A percentile compares a stretch with the other conserved stretches of the same genome.
Conservation (phyloP, 352 stramenopile genomes). For the Phytophthora fragariae region DNA sequence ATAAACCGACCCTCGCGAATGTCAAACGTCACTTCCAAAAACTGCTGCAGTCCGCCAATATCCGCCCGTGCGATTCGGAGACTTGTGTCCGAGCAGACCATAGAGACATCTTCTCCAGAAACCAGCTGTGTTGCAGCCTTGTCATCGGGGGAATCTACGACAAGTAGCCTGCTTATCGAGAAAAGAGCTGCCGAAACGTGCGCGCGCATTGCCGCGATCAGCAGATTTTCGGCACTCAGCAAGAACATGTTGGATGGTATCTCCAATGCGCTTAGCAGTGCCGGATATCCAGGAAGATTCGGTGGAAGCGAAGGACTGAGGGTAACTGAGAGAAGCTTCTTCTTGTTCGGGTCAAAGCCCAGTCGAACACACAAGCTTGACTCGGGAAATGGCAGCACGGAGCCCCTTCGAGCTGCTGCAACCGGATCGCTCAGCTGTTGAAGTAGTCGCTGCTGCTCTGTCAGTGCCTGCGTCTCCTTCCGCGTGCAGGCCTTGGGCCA, state of each 20-base stretch:
- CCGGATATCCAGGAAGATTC: slow-evolving; percentile 60
- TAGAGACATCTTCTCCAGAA: slow-evolving; percentile 74
- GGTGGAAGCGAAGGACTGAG: slow-evolving; percentile 73
- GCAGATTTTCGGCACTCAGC: slow-evolving; percentile 76
- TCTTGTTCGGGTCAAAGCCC: slow-evolving; percentile 64
- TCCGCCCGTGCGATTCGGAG: slow-evolving; percentile 73
- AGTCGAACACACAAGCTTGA: slow-evolving; percentile 78
- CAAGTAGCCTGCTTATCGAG: slow-evolving; percentile 72
- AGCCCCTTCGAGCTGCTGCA: slow-evolving; percentile 24
- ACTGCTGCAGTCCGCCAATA: slow-evolving; percentile 81
- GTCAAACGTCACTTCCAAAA: slow-evolving; percentile 84
- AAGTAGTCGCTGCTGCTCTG: slow-evolving; percentile 71
- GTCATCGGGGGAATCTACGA: slow-evolving; percentile 70
- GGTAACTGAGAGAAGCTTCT: slow-evolving; percentile 66
- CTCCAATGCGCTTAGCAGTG: slow-evolving; percentile 64
- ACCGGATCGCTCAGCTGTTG: slow-evolving; percentile 59
- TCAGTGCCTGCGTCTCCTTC: slow-evolving; percentile 58
- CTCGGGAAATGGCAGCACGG: slow-evolving; percentile 59
- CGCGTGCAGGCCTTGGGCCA: slow-evolving; percentile 78
- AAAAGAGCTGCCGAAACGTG: slow-evolving; percentile 80
- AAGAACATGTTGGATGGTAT: slow-evolving; percentile 84
- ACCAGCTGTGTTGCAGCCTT: slow-evolving; percentile 64
- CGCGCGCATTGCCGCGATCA: slow-evolving; percentile 79
- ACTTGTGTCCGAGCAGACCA: slow-evolving; percentile 66
- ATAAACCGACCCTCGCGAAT: slow-evolving; percentile 78